phyloP scores from a whole-genome alignment of 2,329 filamentous ascomycete genomes.

The Calonectria naviculata region DNA sequence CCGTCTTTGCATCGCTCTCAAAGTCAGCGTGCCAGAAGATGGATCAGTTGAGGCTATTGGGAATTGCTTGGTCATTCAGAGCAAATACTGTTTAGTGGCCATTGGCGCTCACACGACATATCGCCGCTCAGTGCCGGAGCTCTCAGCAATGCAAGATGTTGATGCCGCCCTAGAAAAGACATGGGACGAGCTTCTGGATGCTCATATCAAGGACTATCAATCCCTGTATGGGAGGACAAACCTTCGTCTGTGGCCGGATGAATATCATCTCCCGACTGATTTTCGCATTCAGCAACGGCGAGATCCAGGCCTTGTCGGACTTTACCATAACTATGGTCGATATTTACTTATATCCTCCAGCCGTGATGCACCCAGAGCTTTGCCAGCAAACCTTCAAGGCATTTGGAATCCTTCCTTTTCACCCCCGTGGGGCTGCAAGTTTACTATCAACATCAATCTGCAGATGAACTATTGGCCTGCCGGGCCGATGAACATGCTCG shows the following conservation, averaged over 20 bases:
- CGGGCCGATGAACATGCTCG: conserved; percentile 46
- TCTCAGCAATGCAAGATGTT: conserved; percentile 35
- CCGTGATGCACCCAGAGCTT: conserved; percentile 31
- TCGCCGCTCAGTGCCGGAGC: conserved; percentile 29
- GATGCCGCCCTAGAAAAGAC: conserved; percentile 28
- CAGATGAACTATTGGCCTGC: conserved; percentile 65
- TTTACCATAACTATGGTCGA: conserved; percentile 47
- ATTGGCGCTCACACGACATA: conserved; percentile 39
- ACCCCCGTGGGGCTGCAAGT: conserved; percentile 58
- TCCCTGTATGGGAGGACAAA: conserved; percentile 26
- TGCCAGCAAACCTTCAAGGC: conserved; percentile 49
- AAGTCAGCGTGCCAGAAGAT: conserved; percentile 6
- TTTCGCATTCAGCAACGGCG: conserved; percentile 20
- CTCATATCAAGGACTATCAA: conserved; percentile 34
- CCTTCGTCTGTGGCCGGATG: conserved; percentile 34
- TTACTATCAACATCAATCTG: conserved; percentile 63
- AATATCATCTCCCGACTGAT: conserved; percentile 34
- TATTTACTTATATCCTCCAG: conserved; percentile 45
- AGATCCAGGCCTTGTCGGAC: conserved; percentile 40
- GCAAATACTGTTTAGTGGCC: conserved; percentile 24
- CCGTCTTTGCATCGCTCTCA: conserved; percentile 26
- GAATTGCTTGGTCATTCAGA: conserved; percentile 25
- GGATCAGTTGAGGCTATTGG: conserved; percentile 27
- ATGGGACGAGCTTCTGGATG: conserved; percentile 24
- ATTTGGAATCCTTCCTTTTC: conserved; percentile 47